Conservation (phyloP, 2,329 filamentous ascomycete genomes). For the Dryadomyces quercivorus region DNA sequence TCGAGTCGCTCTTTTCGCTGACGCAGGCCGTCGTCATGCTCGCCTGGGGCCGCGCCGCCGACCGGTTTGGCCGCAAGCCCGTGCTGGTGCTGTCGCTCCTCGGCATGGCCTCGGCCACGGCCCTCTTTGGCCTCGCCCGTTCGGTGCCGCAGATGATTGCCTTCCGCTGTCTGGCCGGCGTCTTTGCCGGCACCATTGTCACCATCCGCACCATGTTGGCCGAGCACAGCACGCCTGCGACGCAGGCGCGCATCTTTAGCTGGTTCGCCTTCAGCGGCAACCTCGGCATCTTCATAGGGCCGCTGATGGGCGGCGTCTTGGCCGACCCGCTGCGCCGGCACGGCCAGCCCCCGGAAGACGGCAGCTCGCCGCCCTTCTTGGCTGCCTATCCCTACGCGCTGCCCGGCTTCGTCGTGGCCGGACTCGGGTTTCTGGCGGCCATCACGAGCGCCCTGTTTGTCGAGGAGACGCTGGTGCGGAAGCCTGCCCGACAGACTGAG, state of each 20-base stretch:
- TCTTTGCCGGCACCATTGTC: slow-evolving; percentile 63
- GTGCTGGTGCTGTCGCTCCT: slow-evolving; percentile 48
- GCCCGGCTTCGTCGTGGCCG: slow-evolving; percentile 44
- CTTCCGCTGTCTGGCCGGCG: slow-evolving; percentile 56
- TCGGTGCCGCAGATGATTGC: slow-evolving; percentile 64
- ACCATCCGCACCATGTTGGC: slow-evolving; percentile 67
- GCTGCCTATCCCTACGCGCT: slow-evolving; percentile 53
- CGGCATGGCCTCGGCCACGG: slow-evolving; percentile 48
- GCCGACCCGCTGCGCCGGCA: slow-evolving; percentile 57
- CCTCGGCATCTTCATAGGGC: slow-evolving; percentile 61
- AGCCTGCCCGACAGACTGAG: slow-evolving; percentile 4
- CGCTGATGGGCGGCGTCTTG: slow-evolving; percentile 55
- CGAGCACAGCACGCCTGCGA: slow-evolving; percentile 57
- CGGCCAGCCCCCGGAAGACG: slow-evolving; percentile 25
- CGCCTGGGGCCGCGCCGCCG: slow-evolving; percentile 55
- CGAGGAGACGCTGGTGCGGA: slow-evolving; percentile 44
- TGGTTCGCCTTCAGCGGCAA: slow-evolving; percentile 69
- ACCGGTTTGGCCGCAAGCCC: slow-evolving; percentile 29
- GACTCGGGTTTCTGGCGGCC: slow-evolving; percentile 40
- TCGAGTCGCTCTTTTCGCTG: slow-evolving; percentile 61
- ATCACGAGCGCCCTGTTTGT: slow-evolving; percentile 41
- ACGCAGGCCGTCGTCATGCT: slow-evolving; percentile 72
- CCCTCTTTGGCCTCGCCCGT: slow-evolving; percentile 55
- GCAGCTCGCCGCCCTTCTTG: slow-evolving; percentile 38
- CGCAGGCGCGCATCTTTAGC: slow-evolving; percentile 61